Evolutionary conservation across 352 stramenopile genomes (phyloP).

Genomic region (Salisapilia sapeloensis): DNA sequence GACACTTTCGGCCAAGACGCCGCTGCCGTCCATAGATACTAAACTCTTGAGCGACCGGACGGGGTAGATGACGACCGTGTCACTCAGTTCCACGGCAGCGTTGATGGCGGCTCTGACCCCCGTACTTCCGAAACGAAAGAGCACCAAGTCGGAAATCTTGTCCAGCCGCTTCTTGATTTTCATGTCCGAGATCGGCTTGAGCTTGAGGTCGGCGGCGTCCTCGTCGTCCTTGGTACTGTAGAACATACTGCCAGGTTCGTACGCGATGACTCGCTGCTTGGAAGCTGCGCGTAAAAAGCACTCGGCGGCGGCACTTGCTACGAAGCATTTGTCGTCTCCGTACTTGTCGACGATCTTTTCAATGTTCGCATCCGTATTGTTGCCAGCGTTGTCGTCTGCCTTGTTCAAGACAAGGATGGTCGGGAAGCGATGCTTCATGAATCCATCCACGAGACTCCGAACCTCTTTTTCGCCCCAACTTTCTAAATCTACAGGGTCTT

Average conservation of each 20-base stretch:
- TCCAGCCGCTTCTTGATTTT: constrained; percentile 71
- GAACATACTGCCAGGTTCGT: constrained; percentile 75
- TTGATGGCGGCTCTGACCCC: constrained; percentile 79
- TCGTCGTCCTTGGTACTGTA: constrained; percentile 62
- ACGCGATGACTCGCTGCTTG: constrained; percentile 69
- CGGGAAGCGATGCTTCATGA: constrained; percentile 66
- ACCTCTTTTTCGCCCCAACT: constrained; percentile 44
- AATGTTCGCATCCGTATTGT: constrained; percentile 79
- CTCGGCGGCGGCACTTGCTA: constrained; percentile 74
- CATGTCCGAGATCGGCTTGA: constrained; percentile 57
- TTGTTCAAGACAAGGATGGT: constrained; percentile 84
- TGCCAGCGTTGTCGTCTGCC: constrained; percentile 64
- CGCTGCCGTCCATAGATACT: constrained; percentile 35
- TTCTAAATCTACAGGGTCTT: constrained; percentile 45
- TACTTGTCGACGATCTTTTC: constrained; percentile 80
- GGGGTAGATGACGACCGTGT: constrained; percentile 71
- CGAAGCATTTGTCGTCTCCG: constrained; percentile 71
- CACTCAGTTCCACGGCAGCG: constrained; percentile 59
- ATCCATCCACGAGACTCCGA: constrained; percentile 55
- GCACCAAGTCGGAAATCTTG: constrained; percentile 80
- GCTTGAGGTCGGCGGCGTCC: constrained; percentile 5
- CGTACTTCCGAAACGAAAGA: constrained; percentile 78
- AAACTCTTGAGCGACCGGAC: constrained; percentile 82
- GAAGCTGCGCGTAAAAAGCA: constrained; percentile 58
- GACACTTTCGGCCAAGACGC: constrained; percentile 61